Base-by-base conservation (phyloP, 371 early-diverging fungal species). In the Rhizopus stolonifer region DNA sequence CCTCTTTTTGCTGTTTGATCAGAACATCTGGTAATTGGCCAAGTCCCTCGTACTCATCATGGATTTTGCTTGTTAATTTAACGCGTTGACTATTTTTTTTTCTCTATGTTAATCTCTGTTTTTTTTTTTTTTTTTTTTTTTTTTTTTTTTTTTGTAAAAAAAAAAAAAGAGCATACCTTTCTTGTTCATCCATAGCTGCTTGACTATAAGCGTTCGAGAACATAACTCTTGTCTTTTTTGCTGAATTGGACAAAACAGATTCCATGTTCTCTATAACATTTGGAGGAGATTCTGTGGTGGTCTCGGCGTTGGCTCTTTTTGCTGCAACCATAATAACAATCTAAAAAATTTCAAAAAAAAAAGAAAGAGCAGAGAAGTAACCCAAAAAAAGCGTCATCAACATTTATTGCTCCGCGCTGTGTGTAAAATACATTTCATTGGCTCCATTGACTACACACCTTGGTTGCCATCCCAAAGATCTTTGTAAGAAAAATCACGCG, bases 1-100 rank as follows among this genome's bases (percentile, higher is more conserved):
- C 70, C 64, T 81, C 78, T 49, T 81, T 72, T 61, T 81, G 80
- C 31, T 81, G 79, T 60, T 71, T 72, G 53, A 77, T 65, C 42
- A 86, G 67, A 7, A 76, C 82, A 23, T 74, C 75, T 15, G 90
- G 90, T 24, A 90, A 72, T 48, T 79, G 81, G 24, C 81, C 80
- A 31, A 85, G 80, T 18, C 82, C 60, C 33, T 77, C 70, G 65
- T 87, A 90, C 60, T 90, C 92, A 54, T 89, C 89, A 48, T 74
- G 58, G 48, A 88, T 84, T 72, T 90, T 89, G 43, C 86, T 79
- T 10, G 86, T 77, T 26, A 92, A 68, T 69, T 87, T 88, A 29
- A 82, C 64, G 40, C 86, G 82, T 70, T 90, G 90, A 51, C 83
- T 83, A 50, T 42, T 21, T n/a, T n/a, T n/a, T n/a, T n/a, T n/a